A percentile compares a stretch with the other conserved stretches of the same genome.
Evolutionary conservation across 129 eudicot species (phyloP).

Genomic region (Kitagawia praeruptora): DNA sequence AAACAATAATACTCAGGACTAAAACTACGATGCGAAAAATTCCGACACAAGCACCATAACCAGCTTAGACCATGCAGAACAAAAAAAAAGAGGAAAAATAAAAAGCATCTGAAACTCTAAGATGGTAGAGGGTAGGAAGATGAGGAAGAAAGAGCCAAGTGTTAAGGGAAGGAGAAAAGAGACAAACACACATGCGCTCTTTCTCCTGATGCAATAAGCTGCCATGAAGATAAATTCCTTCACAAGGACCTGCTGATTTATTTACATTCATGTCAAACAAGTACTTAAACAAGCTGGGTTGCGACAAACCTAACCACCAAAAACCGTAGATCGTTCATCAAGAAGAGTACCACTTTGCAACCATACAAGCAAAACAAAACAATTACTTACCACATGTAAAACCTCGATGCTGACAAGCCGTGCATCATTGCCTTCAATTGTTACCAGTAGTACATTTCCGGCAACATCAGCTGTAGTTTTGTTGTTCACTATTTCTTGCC

Average conservation of each 20-base stretch:
- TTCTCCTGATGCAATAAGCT: conserved; percentile 95
- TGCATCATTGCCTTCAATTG: conserved; percentile 87
- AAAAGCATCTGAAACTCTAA: conserved; percentile 38
- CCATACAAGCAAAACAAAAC: conserved; percentile 5
- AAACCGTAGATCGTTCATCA: conserved; percentile 22
- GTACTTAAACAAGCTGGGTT: conserved; percentile 42
- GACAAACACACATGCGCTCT: conserved; percentile 99
- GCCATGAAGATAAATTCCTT: conserved; percentile 96
- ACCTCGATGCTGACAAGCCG: conserved; percentile 93
- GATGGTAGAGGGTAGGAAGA: conserved; percentile 46
- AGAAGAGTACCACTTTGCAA: conserved; percentile 22
- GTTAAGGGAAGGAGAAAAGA: conserved; percentile 87
- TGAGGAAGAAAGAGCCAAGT: conserved; percentile 69
- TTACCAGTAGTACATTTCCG: conserved; percentile 91
- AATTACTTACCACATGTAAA: conserved; percentile 79
- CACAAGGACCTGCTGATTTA: conserved; percentile 96
- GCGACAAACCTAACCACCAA: conserved; percentile 41
- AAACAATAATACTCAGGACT: conserved; percentile 13
- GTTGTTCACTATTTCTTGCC: conserved; percentile 99
- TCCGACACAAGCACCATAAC: conserved; percentile 22
- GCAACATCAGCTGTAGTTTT: conserved; percentile 98
- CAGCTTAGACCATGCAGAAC: conserved; percentile 15
- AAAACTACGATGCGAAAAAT: conserved; percentile 13
- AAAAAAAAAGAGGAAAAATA: conserved; percentile 5
- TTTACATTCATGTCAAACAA: conserved; percentile 78